These are phyloP conservation scores for Beauveria caledonica DNA, from an alignment of 2,329 filamentous ascomycete genomes.

Conservation along the genomic window DNA sequence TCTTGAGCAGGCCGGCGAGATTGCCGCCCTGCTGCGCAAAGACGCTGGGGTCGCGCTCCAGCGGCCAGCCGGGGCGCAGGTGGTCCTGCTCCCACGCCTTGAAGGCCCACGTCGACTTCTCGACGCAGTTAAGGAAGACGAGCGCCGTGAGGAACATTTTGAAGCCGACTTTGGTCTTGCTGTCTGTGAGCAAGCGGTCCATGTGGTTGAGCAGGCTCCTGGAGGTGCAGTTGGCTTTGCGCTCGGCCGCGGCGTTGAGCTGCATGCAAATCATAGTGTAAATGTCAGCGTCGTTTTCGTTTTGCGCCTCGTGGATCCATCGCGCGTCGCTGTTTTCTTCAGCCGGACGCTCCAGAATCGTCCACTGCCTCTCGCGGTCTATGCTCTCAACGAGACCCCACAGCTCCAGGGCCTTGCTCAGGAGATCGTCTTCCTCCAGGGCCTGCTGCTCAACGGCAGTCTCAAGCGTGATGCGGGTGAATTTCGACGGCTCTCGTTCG, in stretches of 20 bases:
- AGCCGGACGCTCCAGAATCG: conserved; percentile 40
- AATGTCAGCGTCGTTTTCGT: conserved; percentile 43
- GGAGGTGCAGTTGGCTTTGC: conserved; percentile 52
- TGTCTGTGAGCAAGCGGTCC: conserved; percentile 53
- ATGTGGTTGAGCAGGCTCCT: conserved; percentile 51
- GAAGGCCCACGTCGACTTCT: conserved; percentile 62
- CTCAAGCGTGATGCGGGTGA: conserved; percentile 51
- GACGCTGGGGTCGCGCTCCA: conserved; percentile 45
- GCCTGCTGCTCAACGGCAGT: conserved; percentile 39
- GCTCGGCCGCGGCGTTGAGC: conserved; percentile 55
- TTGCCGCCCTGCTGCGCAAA: conserved; percentile 53
- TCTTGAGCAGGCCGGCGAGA: conserved; percentile 50
- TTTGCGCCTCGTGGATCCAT: conserved; percentile 40
- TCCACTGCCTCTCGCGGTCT: conserved; percentile 56
- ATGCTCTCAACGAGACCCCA: conserved; percentile 60
- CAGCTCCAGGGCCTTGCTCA: conserved; percentile 52
- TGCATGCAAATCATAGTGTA: conserved; percentile 57
- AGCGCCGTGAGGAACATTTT: conserved; percentile 54
- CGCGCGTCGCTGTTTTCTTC: conserved; percentile 32
- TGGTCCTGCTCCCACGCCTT: conserved; percentile 59
- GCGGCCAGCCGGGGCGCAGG: conserved; percentile 51
- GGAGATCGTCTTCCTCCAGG: conserved; percentile 43
- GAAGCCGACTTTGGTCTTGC: conserved; percentile 51
- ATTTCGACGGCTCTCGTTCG: conserved; percentile 49
- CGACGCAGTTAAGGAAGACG: conserved; percentile 56